Evolutionary conservation across 345 rosid genomes (phyloP).

Genomic region (Populus pruinosa): DNA sequence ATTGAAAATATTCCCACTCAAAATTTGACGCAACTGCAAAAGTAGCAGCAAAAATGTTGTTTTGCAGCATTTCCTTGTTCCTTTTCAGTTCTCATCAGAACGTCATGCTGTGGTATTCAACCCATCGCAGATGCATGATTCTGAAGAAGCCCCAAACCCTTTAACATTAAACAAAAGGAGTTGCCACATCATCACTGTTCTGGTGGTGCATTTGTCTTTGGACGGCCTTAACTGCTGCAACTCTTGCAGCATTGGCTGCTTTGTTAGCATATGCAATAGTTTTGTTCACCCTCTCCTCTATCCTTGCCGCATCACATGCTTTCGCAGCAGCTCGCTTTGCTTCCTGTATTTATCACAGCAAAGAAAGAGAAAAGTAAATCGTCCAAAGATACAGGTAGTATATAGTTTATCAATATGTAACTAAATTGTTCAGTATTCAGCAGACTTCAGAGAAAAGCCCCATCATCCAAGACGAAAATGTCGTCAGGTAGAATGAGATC

Average conservation of each 20-base stretch:
- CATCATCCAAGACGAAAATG: neutral
- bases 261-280: conserved; percentile 62
- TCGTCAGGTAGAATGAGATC: conserved; percentile 6
- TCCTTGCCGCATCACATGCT: conserved; percentile 47
- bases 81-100: neutral
- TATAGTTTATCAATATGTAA: neutral
- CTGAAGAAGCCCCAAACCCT: neutral
- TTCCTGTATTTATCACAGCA: conserved; percentile 42
- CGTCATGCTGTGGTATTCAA: too few relatives aligned
- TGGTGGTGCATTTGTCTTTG: conserved; percentile 51
- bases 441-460: conserved; percentile 5
- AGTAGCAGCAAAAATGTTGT: neutral
- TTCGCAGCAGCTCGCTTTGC: conserved; percentile 61
- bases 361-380: neutral
- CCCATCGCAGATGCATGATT: neutral
- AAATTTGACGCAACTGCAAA: neutral
- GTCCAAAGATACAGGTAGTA: neutral
- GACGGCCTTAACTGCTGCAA: conserved; percentile 72
- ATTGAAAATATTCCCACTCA: neutral
- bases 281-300: conserved; percentile 69
- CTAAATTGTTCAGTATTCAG: neutral
- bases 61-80: neutral
- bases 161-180: conserved; percentile 15
- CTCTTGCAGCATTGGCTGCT: conserved; percentile 87
- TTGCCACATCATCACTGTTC: conserved; percentile 20